These are phyloP conservation scores for Paspalum vaginatum DNA, from an alignment of 176 grass and related monocot species.

Conservation along the genomic window DNA sequence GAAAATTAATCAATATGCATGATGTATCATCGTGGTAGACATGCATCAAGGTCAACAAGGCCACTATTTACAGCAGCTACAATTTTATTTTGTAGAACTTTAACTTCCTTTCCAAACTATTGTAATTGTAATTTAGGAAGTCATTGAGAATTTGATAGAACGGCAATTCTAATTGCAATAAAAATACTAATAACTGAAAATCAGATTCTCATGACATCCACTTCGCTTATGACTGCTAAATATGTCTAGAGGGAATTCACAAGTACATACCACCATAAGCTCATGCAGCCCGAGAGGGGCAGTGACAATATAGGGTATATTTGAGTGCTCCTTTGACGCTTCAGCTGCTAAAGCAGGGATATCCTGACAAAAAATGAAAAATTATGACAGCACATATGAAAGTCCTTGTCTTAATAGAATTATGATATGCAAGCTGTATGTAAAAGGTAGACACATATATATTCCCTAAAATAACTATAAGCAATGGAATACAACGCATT, in stretches of 20 bases:
- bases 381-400: not conserved
- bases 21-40: not conserved
- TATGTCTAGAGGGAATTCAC: slow-evolving; percentile 1
- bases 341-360: slow-evolving; percentile 79
- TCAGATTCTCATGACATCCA: not conserved
- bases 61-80: not conserved
- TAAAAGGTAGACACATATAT: not conserved
- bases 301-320: slow-evolving; percentile 76
- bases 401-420: not conserved
- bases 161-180: not conserved
- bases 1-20: not conserved
- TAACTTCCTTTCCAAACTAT: not conserved
- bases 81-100: not conserved
- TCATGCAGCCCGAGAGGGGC: slow-evolving; percentile 91
- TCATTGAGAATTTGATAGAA: slow-evolving; percentile 10
- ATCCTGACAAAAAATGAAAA: slow-evolving; percentile 58
- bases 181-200: not conserved
- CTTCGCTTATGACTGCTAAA: not conserved
- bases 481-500: not conserved
- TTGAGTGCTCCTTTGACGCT: slow-evolving; percentile 69
- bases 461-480: not conserved
- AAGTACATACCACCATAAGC: slow-evolving; percentile 84
- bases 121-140: not conserved
- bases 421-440: slow-evolving; percentile 9
- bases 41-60: slow-evolving; percentile 1